phyloP scores from a whole-genome alignment of 1,139 yeast genomes.

The Pichia inconspicua region DNA sequence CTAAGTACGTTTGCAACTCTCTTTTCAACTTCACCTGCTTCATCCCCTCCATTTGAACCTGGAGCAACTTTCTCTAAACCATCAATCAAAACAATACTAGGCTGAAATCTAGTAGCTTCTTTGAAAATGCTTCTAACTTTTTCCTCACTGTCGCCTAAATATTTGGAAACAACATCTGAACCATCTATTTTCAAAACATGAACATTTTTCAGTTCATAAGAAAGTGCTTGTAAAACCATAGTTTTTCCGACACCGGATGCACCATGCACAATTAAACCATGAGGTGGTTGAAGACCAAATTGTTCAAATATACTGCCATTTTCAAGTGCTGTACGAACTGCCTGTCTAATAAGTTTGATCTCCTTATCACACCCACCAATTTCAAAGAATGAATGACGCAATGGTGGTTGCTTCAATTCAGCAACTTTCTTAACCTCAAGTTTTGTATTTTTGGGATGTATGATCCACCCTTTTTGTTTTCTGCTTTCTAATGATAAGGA shows the following conservation, averaged over 20 bases:
- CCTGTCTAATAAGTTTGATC: conserved; percentile 51
- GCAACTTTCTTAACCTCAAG: conserved; percentile 33
- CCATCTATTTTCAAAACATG: conserved; percentile 84
- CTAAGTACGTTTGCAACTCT: conserved; percentile 79
- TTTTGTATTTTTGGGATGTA: conserved; percentile 22
- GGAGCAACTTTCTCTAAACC: conserved; percentile 92
- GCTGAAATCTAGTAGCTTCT: conserved; percentile 81
- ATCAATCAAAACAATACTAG: conserved; percentile 80
- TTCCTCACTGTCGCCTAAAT: conserved; percentile 87
- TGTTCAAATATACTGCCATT: conserved; percentile 69
- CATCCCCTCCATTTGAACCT: conserved; percentile 61
- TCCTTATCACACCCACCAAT: conserved; percentile 78
- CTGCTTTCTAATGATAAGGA: conserved; percentile 24
- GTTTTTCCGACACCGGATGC: conserved; percentile 99
- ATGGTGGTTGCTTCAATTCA: conserved; percentile 32
- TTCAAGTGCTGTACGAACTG: conserved; percentile 74
- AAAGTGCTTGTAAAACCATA: conserved; percentile 75
- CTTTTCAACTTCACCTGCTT: conserved; percentile 81
- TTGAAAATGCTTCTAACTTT: conserved; percentile 71
- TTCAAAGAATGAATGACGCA: conserved; percentile 20
- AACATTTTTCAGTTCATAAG: conserved; percentile 44
- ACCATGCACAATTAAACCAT: conserved; percentile 86
- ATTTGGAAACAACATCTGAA: conserved; percentile 86
- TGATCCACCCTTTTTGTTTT: conserved; percentile 12
- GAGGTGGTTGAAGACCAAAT: conserved; percentile 85